phyloP scores from a whole-genome alignment of 2,329 filamentous ascomycete genomes.

The Amylocarpus encephaloides region DNA sequence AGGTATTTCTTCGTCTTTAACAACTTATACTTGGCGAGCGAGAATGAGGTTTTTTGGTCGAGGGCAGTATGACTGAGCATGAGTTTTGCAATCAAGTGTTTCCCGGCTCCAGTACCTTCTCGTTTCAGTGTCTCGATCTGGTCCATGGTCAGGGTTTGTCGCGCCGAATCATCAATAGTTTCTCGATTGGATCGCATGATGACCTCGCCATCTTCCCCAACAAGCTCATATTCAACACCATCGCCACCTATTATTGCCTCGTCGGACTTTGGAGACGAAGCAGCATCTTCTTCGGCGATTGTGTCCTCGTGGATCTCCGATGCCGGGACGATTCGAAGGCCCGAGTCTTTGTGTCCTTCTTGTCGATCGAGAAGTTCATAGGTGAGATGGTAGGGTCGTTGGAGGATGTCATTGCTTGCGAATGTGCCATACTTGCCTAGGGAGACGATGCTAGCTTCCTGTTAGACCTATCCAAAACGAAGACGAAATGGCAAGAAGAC shows the following conservation, averaged over 20 bases:
- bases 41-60: constrained; percentile 91
- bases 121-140: constrained; percentile 68
- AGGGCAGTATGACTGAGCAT: constrained; percentile 82
- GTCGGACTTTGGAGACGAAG: constrained; percentile 38
- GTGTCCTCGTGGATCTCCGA: constrained; percentile 80
- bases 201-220: constrained; percentile 43
- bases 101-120: constrained; percentile 70
- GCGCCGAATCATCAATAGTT: constrained; percentile 52
- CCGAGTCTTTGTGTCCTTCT: constrained; percentile 56
- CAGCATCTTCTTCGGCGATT: constrained; percentile 45
- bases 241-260: constrained; percentile 37
- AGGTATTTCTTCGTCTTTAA: constrained; percentile 93
- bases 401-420: constrained; percentile 79
- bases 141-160: constrained; percentile 68
- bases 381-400: constrained; percentile 85
- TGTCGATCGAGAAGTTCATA: constrained; percentile 77
- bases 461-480: constrained; percentile 8
- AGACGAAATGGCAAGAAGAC: constrained; percentile 4
- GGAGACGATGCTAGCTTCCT: constrained; percentile 62
- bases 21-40: constrained; percentile 90
- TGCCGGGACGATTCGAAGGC: constrained; percentile 71
- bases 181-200: constrained; percentile 52
- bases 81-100: constrained; percentile 88
- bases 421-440: constrained; percentile 92
- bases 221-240: constrained; percentile 41